A percentile compares a stretch with the other conserved stretches of the same genome.
Conservation (phyloP, 1,284 basidiomycete species). For the Rhizoctonia solani region DNA sequence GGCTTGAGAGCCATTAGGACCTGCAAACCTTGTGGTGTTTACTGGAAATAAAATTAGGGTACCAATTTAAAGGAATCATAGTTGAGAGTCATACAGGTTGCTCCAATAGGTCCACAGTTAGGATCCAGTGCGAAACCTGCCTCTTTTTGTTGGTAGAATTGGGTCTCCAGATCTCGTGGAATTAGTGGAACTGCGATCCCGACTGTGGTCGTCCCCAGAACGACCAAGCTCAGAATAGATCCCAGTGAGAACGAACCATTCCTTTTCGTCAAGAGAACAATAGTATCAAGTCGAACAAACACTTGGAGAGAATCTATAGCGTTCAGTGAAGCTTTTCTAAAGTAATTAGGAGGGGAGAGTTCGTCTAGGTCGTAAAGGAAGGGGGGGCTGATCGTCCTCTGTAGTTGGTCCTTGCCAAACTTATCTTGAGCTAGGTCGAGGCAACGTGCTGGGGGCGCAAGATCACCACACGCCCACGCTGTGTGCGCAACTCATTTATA, state of each 20-base stretch:
- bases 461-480: neutral
- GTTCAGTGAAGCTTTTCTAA: too few relatives aligned
- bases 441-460: conserved; percentile 20
- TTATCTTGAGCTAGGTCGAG: neutral
- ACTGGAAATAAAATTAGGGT: conserved; percentile 45
- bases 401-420: too few relatives aligned
- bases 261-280: too few relatives aligned
- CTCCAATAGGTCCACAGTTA: conserved; percentile 52
- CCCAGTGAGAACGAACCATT: conserved; percentile 23
- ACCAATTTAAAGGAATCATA: neutral
- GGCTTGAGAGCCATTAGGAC: conserved; percentile 74
- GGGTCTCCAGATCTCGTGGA: too few relatives aligned
- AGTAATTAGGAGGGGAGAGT: too few relatives aligned
- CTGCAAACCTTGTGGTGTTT: conserved; percentile 53
- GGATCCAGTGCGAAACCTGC: conserved; percentile 41
- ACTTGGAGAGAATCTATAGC: too few relatives aligned
- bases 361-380: neutral
- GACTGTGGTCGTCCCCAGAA: too few relatives aligned
- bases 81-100: conserved; percentile 50
- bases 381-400: neutral
- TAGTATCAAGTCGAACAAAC: too few relatives aligned
- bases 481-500: neutral
- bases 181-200: too few relatives aligned
- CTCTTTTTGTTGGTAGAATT: too few relatives aligned
- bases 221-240: too few relatives aligned